phyloP scores from a whole-genome alignment of 805 yeast species.

The Kregervanrija pseudodelftensis region DNA sequence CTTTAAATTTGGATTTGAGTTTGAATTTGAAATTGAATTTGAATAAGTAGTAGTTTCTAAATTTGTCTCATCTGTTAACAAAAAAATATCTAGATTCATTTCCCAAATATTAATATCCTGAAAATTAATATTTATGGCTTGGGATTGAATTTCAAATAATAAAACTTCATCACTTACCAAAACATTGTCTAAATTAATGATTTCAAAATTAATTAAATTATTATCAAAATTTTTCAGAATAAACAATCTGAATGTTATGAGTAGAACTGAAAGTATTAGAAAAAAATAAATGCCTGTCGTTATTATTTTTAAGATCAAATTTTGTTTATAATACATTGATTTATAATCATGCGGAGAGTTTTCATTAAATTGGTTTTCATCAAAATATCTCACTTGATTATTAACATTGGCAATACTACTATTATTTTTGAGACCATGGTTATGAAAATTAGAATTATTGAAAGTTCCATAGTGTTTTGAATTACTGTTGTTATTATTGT shows the following conservation, averaged over 20 bases:
- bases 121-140: conserved; percentile 22
- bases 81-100: conserved; percentile 28
- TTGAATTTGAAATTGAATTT: not conserved
- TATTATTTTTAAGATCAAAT: conserved; percentile 13
- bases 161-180: conserved; percentile 26
- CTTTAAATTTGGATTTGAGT: not conserved
- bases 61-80: conserved; percentile 19
- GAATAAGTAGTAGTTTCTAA: not conserved
- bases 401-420: not conserved
- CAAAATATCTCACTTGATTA: not conserved
- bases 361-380: conserved; percentile 2
- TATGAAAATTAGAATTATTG: not conserved
- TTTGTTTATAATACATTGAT: conserved; percentile 21
- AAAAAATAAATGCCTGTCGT: conserved; percentile 12
- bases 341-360: conserved; percentile 29
- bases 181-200: conserved; percentile 21
- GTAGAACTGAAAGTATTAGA: conserved; percentile 3
- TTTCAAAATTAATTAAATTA: conserved; percentile 18
- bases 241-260: conserved; percentile 15
- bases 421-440: not conserved
- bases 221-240: conserved; percentile 23
- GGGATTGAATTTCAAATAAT: conserved; percentile 24
- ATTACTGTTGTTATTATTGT: not conserved
- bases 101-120: conserved; percentile 27
- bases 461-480: conserved; percentile 2